Evolutionary conservation across 306 rosid species (phyloP), one percentile per base, ranked within the genome.

Genomic region (Phaseolus lunatus): DNA sequence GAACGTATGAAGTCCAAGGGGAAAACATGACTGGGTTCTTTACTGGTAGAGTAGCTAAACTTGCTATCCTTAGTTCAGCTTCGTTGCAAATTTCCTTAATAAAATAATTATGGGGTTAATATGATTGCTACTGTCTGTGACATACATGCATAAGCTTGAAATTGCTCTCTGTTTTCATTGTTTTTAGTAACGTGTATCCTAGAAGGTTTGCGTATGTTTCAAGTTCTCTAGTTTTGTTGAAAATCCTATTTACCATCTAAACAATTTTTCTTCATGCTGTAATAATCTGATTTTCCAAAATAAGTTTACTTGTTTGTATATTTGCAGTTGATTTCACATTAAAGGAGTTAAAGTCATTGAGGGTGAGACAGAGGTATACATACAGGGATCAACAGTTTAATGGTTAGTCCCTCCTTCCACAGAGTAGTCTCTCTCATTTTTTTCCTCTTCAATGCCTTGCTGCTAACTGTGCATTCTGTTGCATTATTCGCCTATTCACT

Each of bases 291-390:
- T 59, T 62, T 72, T 31, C 63, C 64, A 57, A 69, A 58, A 70
- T 53, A 58, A 31, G 27, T 47, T 3, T 73, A 24, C 23, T 78
- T 19, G 14, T 56, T 75, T 77, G 22, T 67, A 57, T 72, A 16
- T 74, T 33, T 72, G 84, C 89, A 95, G 99, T 90, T 87, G 99
- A 95, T 88, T 95, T 95, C 84, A 89, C 97, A 1, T 7, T 91
- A 16, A 19, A 90, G 75, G 99, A 95, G 81, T 76, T 95, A 29
- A 84, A 86, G 85, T 80, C 88, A 20, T 84, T 95, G 81, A 89
- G 90, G 68, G 91, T 88, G 83, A 86, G 84, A 39, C 99, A 95
- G 82, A 90, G 97, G 82, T 95, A 0, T 37, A 37, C 70, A 37
- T 95, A 81, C 80, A 88, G 99, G 61, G 97, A 95, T 88, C 93